These are phyloP conservation scores for Penicillium cinerascens DNA, from an alignment of 495 filamentous ascomycete species.

Conservation along the genomic window DNA sequence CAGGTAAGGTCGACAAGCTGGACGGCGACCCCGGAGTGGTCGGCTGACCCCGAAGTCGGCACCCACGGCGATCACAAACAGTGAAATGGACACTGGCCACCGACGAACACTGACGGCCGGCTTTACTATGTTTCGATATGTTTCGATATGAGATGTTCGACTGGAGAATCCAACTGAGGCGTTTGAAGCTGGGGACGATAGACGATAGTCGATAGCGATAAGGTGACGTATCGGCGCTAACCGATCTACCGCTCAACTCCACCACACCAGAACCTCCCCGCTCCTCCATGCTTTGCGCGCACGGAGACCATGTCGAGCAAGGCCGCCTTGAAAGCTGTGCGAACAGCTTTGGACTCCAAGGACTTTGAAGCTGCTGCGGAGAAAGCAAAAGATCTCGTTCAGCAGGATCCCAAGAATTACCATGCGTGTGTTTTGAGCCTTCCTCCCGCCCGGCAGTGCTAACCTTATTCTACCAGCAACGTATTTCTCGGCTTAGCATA, in stretches of 20 bases:
- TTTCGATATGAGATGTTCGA: neutral
- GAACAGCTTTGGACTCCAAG: conserved; percentile 70
- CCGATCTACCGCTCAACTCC: conserved; percentile 13
- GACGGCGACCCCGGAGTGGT: neutral
- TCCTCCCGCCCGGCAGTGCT: neutral
- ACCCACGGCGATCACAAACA: neutral
- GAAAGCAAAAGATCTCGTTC: conserved; percentile 62
- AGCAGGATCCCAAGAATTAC: conserved; percentile 74
- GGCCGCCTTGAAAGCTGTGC: conserved; percentile 77
- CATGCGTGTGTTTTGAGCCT: conserved; percentile 56
- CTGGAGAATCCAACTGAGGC: neutral
- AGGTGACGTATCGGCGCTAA: conserved; percentile 25
- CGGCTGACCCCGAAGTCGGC: neutral
- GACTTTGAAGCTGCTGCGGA: conserved; percentile 72
- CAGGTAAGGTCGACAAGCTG: neutral
- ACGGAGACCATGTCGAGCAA: conserved; percentile 57
- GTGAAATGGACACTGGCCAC: neutral
- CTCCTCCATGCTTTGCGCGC: conserved; percentile 8
- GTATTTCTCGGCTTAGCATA: conserved; percentile 78
- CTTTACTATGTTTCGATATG: neutral
- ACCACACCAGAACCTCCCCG: conserved; percentile 22
- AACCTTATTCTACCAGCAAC: conserved; percentile 44
- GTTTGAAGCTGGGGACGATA: conserved; percentile 10
- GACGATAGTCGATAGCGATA: conserved; percentile 22
- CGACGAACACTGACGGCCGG: neutral